Conservation (phyloP, 148 eudicot genomes). For the Cornus florida region DNA sequence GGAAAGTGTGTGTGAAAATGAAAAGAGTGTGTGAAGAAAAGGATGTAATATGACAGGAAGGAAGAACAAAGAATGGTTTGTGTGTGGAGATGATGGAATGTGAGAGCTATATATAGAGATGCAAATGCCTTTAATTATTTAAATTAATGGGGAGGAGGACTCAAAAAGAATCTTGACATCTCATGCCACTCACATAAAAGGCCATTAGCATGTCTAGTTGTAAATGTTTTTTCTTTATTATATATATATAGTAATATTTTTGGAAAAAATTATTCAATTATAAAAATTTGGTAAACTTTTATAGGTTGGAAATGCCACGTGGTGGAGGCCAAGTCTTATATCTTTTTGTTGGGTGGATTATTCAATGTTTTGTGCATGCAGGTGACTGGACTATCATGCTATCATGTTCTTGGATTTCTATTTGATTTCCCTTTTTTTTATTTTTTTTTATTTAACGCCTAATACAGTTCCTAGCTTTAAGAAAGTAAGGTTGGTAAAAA, state of each 20-base stretch:
- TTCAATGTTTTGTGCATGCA: neutral
- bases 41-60: neutral
- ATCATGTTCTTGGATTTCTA: conserved; percentile 30
- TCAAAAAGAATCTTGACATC: conserved; percentile 30
- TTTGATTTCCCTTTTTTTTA: neutral
- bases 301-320: conserved; percentile 16
- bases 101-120: conserved; percentile 35
- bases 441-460: neutral
- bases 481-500: too few relatives aligned
- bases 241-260: neutral
- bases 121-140: conserved; percentile 1
- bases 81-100: conserved; percentile 22
- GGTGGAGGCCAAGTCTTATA: conserved; percentile 18
- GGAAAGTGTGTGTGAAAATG: neutral
- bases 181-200: conserved; percentile 28
- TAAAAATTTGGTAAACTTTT: neutral
- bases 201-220: conserved; percentile 41
- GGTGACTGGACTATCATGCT: conserved; percentile 26
- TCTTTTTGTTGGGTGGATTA: conserved; percentile 29
- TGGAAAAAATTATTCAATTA: neutral
- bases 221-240: conserved; percentile 25
- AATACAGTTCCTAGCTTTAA: neutral
- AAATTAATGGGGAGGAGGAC: neutral
- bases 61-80: neutral
- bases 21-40: neutral